Percentiles rank a stretch among this genome's conserved stretches.
phyloP scores from a whole-genome alignment of 2,329 filamentous ascomycete genomes.

The Alternaria novae-zelandiae region DNA sequence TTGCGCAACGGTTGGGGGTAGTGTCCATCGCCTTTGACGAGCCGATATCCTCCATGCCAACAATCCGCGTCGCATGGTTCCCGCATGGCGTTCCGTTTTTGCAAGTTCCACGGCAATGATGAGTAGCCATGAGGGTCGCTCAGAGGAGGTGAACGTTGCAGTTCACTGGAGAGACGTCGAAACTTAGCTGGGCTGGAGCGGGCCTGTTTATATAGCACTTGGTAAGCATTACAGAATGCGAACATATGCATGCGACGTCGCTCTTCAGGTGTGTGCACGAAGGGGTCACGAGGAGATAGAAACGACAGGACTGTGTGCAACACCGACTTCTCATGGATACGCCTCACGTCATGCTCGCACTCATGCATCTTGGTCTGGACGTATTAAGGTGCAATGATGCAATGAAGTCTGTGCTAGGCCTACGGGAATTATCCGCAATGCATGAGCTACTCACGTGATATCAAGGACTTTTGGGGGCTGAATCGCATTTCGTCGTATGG shows the following conservation, averaged over 20 bases:
- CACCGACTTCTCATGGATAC: background rate
- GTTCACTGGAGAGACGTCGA: background rate
- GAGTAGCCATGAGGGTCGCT: background rate
- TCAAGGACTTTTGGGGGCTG: background rate
- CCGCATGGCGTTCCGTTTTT: background rate
- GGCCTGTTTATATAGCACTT: background rate
- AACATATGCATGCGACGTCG: background rate
- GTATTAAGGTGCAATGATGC: background rate
- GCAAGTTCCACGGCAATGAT: background rate
- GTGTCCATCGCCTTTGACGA: background rate
- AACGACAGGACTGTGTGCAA: background rate
- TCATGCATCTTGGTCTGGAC: background rate
- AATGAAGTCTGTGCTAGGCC: background rate
- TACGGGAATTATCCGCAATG: accelerated
- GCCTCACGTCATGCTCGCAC: background rate
- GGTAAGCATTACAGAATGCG: background rate
- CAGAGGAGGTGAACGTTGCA: background rate
- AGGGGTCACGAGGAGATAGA: background rate
- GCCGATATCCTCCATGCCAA: background rate
- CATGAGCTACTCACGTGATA: background rate
- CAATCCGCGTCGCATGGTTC: background rate
- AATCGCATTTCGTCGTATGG: background rate
- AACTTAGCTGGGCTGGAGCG: background rate
- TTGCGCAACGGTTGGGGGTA: background rate
- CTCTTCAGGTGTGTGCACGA: background rate